These are phyloP conservation scores for Breynia disticha DNA, from an alignment of 441 rosid species.

Conservation along the genomic window DNA sequence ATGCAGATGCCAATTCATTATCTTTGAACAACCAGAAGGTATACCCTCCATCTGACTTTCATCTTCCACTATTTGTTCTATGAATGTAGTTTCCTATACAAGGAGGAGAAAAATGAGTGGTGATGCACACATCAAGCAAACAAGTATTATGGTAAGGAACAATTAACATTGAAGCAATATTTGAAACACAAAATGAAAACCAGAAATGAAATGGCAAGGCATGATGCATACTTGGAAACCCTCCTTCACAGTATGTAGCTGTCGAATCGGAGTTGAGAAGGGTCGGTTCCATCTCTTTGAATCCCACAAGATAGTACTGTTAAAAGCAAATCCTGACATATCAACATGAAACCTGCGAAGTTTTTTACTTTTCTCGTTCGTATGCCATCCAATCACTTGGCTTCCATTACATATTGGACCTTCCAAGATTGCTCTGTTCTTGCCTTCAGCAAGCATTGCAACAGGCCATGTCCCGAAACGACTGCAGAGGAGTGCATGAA, in stretches of 20 bases:
- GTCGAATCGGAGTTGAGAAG: constrained; percentile 42
- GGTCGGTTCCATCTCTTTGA: constrained; percentile 70
- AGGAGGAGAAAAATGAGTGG: not conserved
- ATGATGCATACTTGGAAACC: constrained; percentile 66
- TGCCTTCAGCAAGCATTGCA: constrained; percentile 93
- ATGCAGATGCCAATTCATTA: constrained; percentile 95
- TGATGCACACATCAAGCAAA: not conserved
- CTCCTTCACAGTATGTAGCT: constrained; percentile 74
- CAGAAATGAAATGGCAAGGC: constrained; percentile 1
- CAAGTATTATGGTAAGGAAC: not conserved
- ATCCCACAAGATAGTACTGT: constrained; percentile 91
- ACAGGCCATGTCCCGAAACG: constrained; percentile 98
- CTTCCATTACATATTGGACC: constrained; percentile 89
- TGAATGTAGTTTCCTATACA: constrained; percentile 82
- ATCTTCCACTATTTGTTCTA: constrained; percentile 84
- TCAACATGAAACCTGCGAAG: constrained; percentile 88
- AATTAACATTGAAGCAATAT: not conserved
- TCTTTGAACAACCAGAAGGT: constrained; percentile 59
- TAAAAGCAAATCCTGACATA: constrained; percentile 97
- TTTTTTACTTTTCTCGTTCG: constrained; percentile 86
- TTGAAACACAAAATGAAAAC: not conserved
- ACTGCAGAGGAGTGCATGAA: constrained; percentile 30
- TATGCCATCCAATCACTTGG: constrained; percentile 87
- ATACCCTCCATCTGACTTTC: constrained; percentile 86
- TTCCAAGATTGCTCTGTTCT: constrained; percentile 85